A percentile compares a stretch with the other conserved stretches of the same genome.
phyloP scores from a whole-genome alignment of 495 filamentous ascomycete species.

The Sabuloglossum arenarium region DNA sequence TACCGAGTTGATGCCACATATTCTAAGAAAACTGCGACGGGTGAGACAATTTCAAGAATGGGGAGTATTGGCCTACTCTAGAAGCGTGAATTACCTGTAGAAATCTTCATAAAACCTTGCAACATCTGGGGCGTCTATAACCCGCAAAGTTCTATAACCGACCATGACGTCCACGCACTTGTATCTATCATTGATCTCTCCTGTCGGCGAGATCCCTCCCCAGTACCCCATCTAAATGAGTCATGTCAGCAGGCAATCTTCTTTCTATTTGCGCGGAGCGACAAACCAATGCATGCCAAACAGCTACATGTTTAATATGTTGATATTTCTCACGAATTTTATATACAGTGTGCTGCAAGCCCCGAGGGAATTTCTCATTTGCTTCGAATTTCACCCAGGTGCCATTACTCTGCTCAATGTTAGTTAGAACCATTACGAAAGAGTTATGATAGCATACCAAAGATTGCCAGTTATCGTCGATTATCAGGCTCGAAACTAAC shows the following conservation, averaged over 20 bases:
- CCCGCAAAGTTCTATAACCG: slow-evolving; percentile 41
- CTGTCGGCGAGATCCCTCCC: slow-evolving; percentile 60
- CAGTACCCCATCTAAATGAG: slow-evolving; percentile 52
- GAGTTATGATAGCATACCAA: slow-evolving; percentile 23
- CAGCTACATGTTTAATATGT: slow-evolving; percentile 63
- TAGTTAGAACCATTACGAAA: slow-evolving; percentile 11
- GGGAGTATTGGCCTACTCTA: background rate
- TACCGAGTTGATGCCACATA: slow-evolving; percentile 53
- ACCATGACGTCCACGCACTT: slow-evolving; percentile 44
- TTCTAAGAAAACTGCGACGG: slow-evolving; percentile 34
- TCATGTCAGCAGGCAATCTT: background rate
- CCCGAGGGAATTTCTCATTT: slow-evolving; percentile 57
- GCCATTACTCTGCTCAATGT: slow-evolving; percentile 6
- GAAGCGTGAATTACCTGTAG: slow-evolving; percentile 27
- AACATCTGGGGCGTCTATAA: slow-evolving; percentile 55
- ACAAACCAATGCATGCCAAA: slow-evolving; percentile 73
- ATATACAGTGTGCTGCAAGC: slow-evolving; percentile 44
- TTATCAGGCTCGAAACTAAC: slow-evolving; percentile 55
- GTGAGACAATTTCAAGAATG: background rate
- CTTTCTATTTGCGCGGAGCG: background rate
- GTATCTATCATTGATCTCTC: slow-evolving; percentile 55
- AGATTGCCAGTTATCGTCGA: slow-evolving; percentile 94
- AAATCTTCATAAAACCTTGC: slow-evolving; percentile 73
- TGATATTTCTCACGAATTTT: slow-evolving; percentile 48
- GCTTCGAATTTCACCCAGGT: slow-evolving; percentile 63